Evolutionary conservation across 176 grass and related monocot species (phyloP).

Genomic region (Pharus latifolius): DNA sequence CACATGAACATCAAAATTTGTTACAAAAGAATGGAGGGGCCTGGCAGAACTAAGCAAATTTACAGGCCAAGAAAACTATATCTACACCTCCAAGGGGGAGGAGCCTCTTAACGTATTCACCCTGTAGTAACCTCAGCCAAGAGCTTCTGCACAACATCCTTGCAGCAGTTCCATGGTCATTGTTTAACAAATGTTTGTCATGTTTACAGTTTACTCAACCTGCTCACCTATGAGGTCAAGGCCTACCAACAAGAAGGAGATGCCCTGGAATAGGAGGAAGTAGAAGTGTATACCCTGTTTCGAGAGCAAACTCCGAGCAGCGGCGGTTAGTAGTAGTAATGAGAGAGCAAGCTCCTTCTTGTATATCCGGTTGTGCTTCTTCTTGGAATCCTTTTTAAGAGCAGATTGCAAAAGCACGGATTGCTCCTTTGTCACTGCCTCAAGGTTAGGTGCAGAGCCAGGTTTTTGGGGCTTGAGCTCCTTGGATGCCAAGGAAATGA

Average conservation of each 20-base stretch:
- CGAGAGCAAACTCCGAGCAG: conserved; percentile 79
- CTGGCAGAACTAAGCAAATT: conserved; percentile 15
- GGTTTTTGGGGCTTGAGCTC: conserved; percentile 37
- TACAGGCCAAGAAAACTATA: conserved; percentile 20
- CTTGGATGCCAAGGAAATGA: conserved; percentile 46
- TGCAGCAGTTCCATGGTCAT: background rate
- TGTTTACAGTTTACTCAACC: conserved; percentile 51
- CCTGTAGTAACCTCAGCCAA: conserved; percentile 4
- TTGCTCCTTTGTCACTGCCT: conserved; percentile 35
- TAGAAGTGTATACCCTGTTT: conserved; percentile 99
- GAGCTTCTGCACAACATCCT: background rate
- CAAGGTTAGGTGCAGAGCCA: conserved; percentile 47
- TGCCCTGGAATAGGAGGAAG: conserved; percentile 95
- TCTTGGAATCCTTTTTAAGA: conserved; percentile 34
- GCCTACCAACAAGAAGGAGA: conserved; percentile 90
- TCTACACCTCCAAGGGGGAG: conserved; percentile 21
- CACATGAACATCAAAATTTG: conserved; percentile 36
- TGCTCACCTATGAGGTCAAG: conserved; percentile 99
- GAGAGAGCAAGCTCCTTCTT: conserved; percentile 86
- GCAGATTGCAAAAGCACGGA: no score
- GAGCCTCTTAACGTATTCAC: background rate
- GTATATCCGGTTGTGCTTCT: conserved; percentile 98
- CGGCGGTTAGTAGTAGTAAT: conserved; percentile 67
- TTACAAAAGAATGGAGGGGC: conserved; percentile 42
- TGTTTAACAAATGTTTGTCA: conserved; percentile 16